Percentiles rank a stretch among this genome's conserved stretches.
phyloP scores from a whole-genome alignment of 2,329 filamentous ascomycete genomes.

The Aspergillus vadensis region DNA sequence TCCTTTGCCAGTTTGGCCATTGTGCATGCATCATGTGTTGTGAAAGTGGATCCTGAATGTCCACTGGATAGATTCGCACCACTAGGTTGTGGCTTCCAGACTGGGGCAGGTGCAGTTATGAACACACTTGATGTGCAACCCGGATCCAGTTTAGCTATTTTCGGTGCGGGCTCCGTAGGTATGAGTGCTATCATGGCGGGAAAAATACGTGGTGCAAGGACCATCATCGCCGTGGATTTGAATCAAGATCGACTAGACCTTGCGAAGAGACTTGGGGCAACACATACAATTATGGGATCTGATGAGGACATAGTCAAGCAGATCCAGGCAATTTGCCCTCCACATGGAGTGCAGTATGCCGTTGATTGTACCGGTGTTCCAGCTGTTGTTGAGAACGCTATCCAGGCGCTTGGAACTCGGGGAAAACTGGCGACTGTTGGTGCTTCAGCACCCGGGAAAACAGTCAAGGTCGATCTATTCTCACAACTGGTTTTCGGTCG shows the following conservation, averaged over 20 bases:
- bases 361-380: conserved; percentile 26
- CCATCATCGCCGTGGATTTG: conserved; percentile 33
- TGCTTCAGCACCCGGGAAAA: conserved; percentile 17
- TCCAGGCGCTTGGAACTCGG: conserved; percentile 22
- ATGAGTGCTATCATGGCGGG: conserved; percentile 37
- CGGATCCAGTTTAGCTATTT: conserved; percentile 29
- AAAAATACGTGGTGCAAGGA: conserved; percentile 22
- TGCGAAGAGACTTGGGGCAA: conserved; percentile 31
- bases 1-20: conserved; percentile 36
- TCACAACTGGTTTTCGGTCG: conserved; percentile 21
- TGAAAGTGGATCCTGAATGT: conserved; percentile 21
- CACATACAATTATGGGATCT: conserved; percentile 23
- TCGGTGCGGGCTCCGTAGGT: conserved; percentile 37
- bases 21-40: conserved; percentile 27
- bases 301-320: conserved; percentile 11
- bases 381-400: conserved; percentile 20
- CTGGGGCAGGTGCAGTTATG: conserved; percentile 31
- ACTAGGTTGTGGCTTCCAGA: conserved; percentile 37
- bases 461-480: conserved; percentile 20
- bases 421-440: conserved; percentile 25
- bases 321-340: conserved; percentile 10
- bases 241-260: conserved; percentile 22
- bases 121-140: conserved; percentile 24
- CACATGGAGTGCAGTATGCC: conserved; percentile 17
- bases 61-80: conserved; percentile 28